These are phyloP conservation scores for Sutorius eximius DNA, from an alignment of 1,284 basidiomycete species.

Conservation along the genomic window DNA sequence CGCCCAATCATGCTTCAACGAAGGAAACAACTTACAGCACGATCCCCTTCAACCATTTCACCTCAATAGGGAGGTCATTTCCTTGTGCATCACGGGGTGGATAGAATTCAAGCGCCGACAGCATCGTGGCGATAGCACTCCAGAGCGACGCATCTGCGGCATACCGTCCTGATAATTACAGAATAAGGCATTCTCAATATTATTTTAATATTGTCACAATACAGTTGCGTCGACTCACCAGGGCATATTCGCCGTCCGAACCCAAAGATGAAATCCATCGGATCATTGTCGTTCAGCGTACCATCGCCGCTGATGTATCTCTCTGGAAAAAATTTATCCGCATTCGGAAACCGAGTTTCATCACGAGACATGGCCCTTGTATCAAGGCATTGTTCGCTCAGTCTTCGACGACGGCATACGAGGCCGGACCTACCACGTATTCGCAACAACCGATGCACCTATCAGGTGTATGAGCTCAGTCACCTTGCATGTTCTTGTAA, in stretches of 20 bases:
- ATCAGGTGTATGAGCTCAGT: neutral
- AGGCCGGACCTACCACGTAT: slow-evolving; percentile 11
- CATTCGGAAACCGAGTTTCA: slow-evolving; percentile 17
- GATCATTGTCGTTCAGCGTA: slow-evolving; percentile 13
- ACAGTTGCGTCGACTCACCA: slow-evolving; percentile 3
- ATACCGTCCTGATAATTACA: slow-evolving; percentile 3
- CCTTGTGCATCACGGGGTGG: slow-evolving; percentile 3
- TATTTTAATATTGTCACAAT: neutral
- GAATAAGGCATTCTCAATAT: neutral
- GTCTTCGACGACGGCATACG: neutral
- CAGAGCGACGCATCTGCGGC: slow-evolving; percentile 12
- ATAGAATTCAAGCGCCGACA: slow-evolving; percentile 13
- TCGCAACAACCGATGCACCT: slow-evolving; percentile 15
- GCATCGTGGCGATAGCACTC: slow-evolving; percentile 10
- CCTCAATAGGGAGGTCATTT: neutral
- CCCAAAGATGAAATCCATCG: slow-evolving; percentile 17
- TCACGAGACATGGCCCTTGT: slow-evolving; percentile 24
- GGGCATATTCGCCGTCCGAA: slow-evolving; percentile 24
- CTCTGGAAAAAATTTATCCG: slow-evolving; percentile 19
- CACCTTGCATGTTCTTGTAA: neutral
- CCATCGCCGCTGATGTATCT: slow-evolving; percentile 15
- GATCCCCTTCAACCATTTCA: neutral
- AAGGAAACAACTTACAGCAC: neutral
- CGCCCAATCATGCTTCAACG: neutral
- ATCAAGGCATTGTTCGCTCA: neutral